Base-by-base conservation (phyloP, 1,284 basidiomycete species). In the Fomitopsis betulina region DNA sequence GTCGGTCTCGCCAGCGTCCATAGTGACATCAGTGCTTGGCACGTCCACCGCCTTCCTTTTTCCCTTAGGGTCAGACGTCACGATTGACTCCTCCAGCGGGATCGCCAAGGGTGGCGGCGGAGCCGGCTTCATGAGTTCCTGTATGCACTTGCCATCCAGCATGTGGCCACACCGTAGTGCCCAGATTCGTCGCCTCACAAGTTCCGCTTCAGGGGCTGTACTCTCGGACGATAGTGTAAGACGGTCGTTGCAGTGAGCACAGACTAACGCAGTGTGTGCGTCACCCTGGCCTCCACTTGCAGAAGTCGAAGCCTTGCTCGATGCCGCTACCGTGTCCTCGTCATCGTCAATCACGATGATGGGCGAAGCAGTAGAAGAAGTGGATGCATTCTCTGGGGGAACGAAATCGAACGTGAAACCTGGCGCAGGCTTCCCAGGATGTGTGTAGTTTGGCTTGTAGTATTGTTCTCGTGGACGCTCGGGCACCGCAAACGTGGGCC, bases 81-180 rank as follows among this genome's bases (percentile, higher is more conserved):
- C 30, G 13, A 10, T 15, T 19, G 50, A 23, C 25, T 61, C 57
- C 13, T 52, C 57, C 1, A 38, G 35, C 12, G 50, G 23, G 19
- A 39, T 12, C 13, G 30, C 35, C 15, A 9, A 33, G 8, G 21
- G 57, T n/a, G 10, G 39, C 40, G 67, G 63, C n/a, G 66, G 58
- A 3, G 58, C 49, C 1, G 87, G 86, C 25, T 73, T 71, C 66
- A 82, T 83, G 47, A 90, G 60, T 61, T 77, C 74, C 58, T 79
- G 78, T 5, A 87, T 70, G 63, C 89, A 91, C 67, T 86, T 87
- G 47, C 87, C 89, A 63, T 91, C 89, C 2, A 91, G 76, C 64
- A 91, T 72, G 66, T 91, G 89, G 0, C 89, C 89, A 58, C 89
- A 91, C 39, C 86, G 76, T 56, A 91, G 70, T 2, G 79, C 83